phyloP scores from a whole-genome alignment of 2,329 filamentous ascomycete genomes.

The Metarhizium anisopliae region DNA sequence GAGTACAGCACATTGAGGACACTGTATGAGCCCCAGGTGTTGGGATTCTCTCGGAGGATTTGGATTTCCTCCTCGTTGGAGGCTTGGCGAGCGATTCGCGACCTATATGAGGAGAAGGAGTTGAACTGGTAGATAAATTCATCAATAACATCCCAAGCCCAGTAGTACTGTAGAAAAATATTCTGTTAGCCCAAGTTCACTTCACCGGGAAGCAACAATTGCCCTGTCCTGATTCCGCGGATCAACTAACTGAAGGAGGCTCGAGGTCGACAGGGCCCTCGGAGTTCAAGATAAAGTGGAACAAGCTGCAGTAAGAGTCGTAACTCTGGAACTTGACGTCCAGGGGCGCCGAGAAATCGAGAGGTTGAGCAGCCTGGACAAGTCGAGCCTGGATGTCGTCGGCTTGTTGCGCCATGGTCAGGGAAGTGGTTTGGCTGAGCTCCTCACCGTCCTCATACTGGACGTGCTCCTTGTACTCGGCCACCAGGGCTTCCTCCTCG shows the following conservation, averaged over 20 bases:
- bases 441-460: slow-evolving; percentile 84
- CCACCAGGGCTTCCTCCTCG: slow-evolving; percentile 91
- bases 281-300: slow-evolving; percentile 98
- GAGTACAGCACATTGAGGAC: slow-evolving; percentile 99
- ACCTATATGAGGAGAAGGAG: slow-evolving; percentile 95
- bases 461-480: slow-evolving; percentile 93
- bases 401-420: slow-evolving; percentile 63
- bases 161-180: slow-evolving; percentile 66
- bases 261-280: slow-evolving; percentile 98
- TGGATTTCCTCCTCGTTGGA: slow-evolving; percentile 87
- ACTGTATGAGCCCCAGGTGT: slow-evolving; percentile 99
- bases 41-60: slow-evolving; percentile 89
- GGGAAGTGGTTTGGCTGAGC: slow-evolving; percentile 62
- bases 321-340: slow-evolving; percentile 98
- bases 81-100: slow-evolving; percentile 74
- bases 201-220: not conserved
- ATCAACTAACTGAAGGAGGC: slow-evolving; percentile 74
- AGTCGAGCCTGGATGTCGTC: slow-evolving; percentile 93
- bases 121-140: slow-evolving; percentile 99
- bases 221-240: not conserved
- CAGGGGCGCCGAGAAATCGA: slow-evolving; percentile 91
- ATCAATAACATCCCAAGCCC: slow-evolving; percentile 99
- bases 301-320: slow-evolving; percentile 98
- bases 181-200: not conserved
- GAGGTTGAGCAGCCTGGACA: slow-evolving; percentile 81